Base-by-base conservation (phyloP, 2,329 filamentous ascomycete genomes). In the Fusarium newnesense region DNA sequence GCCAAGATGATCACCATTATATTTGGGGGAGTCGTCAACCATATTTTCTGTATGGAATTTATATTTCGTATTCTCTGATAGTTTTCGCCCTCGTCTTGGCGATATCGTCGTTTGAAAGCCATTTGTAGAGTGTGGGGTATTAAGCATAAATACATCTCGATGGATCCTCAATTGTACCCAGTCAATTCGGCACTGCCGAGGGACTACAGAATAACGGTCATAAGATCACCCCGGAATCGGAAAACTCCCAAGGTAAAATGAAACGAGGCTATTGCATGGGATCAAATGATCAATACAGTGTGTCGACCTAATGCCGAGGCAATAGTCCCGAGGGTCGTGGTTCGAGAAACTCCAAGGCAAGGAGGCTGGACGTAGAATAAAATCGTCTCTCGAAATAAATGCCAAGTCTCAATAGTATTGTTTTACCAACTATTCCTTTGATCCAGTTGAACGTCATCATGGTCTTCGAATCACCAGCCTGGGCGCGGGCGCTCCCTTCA, bases 231-330 rank as follows among this genome's bases (percentile, higher is more conserved):
- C 5, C 15, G 5, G 15, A 16, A 18, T n/a, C 15, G 21, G 13
- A 9, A 32, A 32, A 9, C 10, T 32, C 47, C 47, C 47, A 24
- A 34, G 47, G 47, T 24, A 24, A 34, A 34, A 19, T 16, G 1
- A 34, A 50, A 50, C 8, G 11, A 0, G 21, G 10, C 5, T 13
- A 5, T 19, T 4, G 2, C 21, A 18, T 0, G 11, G 15, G 19
- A 30, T 18, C 15, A 30, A n/a, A 9, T 30, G 7, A 9, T 9
- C 19, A 34, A 32, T 34, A 34, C 47, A 34, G 30, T 49, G 28
- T 7, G n/a, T 34, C 21, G 11, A 50, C 21, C 13, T 50, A 19
- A 50, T 34, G 16, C 47, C 47, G 47, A 50, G 47, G 47, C 16
- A 24, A 24, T 10, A 18, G 4, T 34, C 5, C 47, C 47, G 47